Conservation (phyloP, 179 eudicot genomes). For the Silene vulgaris region DNA sequence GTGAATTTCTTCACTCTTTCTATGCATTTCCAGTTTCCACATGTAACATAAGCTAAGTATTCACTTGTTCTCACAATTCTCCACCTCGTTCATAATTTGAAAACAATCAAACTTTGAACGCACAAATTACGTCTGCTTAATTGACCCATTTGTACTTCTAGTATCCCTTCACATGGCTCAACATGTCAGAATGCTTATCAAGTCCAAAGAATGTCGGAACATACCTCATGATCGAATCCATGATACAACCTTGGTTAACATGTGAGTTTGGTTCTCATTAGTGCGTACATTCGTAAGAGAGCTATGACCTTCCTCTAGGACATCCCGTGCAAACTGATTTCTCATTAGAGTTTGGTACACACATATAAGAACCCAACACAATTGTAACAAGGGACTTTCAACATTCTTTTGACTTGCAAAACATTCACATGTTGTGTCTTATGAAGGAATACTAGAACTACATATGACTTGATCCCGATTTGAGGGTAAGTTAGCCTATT, state of each 20-base stretch:
- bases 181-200: not conserved
- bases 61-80: not conserved
- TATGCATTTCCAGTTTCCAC: no score
- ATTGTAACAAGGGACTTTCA: not conserved
- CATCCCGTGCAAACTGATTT: not conserved
- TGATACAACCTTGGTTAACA: constrained; percentile 10
- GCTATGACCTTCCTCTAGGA: not conserved
- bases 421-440: not conserved
- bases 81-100: not conserved
- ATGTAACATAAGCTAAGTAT: no score
- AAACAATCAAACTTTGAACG: constrained; percentile 3
- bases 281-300: constrained; percentile 3
- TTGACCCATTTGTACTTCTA: not conserved
- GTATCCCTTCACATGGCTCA: not conserved
- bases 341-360: not conserved
- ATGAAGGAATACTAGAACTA: not conserved
- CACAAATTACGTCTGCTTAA: not conserved
- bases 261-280: not conserved
- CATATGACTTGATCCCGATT: not conserved
- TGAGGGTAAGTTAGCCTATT: no score
- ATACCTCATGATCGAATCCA: not conserved
- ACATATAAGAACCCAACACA: constrained; percentile 4
- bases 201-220: constrained; percentile 5
- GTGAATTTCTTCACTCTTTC: no score
- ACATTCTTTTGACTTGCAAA: not conserved